phyloP scores from a whole-genome alignment of 352 stramenopile genomes.

The Globisporangium heterothallicum region DNA sequence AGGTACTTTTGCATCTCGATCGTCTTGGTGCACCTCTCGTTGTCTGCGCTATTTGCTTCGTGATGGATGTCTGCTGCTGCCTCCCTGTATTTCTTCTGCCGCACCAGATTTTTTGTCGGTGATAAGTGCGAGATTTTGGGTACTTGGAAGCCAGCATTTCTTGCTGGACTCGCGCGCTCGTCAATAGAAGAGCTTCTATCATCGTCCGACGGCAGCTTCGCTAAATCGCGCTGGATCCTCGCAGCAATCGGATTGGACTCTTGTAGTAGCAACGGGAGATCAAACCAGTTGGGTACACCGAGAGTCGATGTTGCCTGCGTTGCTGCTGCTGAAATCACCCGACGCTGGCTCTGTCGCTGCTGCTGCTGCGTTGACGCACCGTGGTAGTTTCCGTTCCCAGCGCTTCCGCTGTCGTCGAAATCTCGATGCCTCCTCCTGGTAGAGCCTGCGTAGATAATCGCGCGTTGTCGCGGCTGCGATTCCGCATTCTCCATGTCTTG shows the following conservation, averaged over 20 bases:
- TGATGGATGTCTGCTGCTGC: background rate
- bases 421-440: constrained; percentile 5
- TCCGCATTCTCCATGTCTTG: constrained; percentile 7
- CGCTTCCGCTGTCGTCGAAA: background rate
- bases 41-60: background rate
- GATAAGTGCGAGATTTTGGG: constrained; percentile 53
- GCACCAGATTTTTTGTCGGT: constrained; percentile 7
- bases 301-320: constrained; percentile 1
- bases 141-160: constrained; percentile 4
- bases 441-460: constrained; percentile 27
- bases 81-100: constrained; percentile 7
- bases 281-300: constrained; percentile 48
- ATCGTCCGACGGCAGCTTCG: background rate
- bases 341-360: constrained; percentile 1
- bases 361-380: background rate
- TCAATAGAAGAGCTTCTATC: background rate
- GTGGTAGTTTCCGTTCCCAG: background rate
- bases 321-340: background rate
- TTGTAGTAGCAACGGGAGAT: constrained; percentile 53
- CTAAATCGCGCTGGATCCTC: constrained; percentile 35
- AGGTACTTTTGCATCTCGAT: background rate
- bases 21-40: background rate
- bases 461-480: constrained; percentile 18
- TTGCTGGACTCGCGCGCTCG: background rate
- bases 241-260: constrained; percentile 30